Conservation (phyloP, 345 rosid species). For the Sisymbrium irio region DNA sequence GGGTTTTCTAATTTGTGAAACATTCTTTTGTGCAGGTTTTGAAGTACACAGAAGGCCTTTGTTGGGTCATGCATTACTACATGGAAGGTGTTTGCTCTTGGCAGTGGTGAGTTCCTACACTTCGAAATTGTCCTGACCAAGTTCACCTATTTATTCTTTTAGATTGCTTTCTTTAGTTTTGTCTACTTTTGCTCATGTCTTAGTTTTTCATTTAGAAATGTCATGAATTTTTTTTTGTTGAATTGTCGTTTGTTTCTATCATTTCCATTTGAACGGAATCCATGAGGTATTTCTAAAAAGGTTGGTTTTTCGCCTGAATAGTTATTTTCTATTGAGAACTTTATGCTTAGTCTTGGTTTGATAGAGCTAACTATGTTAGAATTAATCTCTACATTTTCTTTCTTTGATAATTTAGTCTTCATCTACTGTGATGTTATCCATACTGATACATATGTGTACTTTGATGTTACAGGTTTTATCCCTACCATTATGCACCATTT, state of each 20-base stretch:
- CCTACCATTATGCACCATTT: conserved; percentile 98
- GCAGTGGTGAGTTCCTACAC: conserved; percentile 71
- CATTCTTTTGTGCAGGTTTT: conserved; percentile 52
- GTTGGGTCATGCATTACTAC: conserved; percentile 99
- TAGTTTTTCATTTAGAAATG: background rate
- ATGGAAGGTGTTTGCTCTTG: conserved; percentile 99
- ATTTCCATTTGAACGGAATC: background rate
- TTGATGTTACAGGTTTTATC: conserved; percentile 73
- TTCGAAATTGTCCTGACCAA: background rate
- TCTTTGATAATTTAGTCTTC: background rate
- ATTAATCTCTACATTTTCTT: background rate
- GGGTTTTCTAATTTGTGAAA: conserved; percentile 16
- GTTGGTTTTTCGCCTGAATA: background rate
- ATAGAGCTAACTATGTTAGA: background rate
- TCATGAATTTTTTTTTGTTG: background rate
- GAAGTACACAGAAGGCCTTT: conserved; percentile 86
- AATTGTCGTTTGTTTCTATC: background rate
- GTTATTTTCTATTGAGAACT: background rate
- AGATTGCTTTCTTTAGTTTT: background rate
- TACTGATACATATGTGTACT: conserved; percentile 11
- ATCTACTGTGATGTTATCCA: background rate
- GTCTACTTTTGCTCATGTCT: background rate
- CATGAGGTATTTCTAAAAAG: background rate
- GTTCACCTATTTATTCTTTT: background rate
- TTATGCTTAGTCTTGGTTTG: background rate